A percentile compares a stretch with the other conserved stretches of the same genome.
These are phyloP conservation scores for Phytophthora macrochlamydospora DNA, from an alignment of 352 stramenopile genomes.

Conservation along the genomic window DNA sequence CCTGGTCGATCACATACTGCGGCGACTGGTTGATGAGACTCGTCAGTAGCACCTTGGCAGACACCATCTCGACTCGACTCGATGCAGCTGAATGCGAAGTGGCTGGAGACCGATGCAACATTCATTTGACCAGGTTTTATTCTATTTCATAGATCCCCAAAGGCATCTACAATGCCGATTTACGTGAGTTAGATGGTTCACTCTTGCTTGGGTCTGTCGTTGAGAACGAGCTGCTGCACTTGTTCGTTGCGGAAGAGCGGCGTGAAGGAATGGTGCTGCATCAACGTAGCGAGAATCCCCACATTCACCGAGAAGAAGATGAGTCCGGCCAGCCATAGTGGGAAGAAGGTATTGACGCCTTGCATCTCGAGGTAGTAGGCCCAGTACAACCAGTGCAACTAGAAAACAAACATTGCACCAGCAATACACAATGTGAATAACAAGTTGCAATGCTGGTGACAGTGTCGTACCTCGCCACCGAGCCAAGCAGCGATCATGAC, in stretches of 20 bases:
- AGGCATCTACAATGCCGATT: no score
- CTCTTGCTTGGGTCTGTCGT: conserved; percentile 21
- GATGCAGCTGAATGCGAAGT: conserved; percentile 4
- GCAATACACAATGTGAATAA: no score
- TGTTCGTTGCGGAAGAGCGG: conserved; percentile 60
- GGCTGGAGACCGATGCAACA: not conserved
- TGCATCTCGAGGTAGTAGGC: conserved; percentile 92
- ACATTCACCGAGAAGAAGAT: conserved; percentile 92
- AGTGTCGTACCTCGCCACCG: conserved; percentile 60
- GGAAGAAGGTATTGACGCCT: conserved; percentile 89
- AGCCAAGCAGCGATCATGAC: conserved; percentile 78
- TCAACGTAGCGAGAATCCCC: conserved; percentile 74
- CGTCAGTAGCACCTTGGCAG: conserved; percentile 37
- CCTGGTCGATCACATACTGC: conserved; percentile 54
- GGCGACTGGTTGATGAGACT: conserved; percentile 59
- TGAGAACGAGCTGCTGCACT: conserved; percentile 46
- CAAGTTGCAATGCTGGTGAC: no score
- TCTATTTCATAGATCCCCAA: no score
- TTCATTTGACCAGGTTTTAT: not conserved
- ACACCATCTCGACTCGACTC: conserved; percentile 8
- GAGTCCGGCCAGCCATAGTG: conserved; percentile 86
- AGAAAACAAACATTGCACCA: no score
- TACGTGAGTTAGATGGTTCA: conserved; percentile 5
- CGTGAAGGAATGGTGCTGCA: conserved; percentile 62
- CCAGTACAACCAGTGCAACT: conserved; percentile 91